A percentile compares a stretch with the other conserved stretches of the same genome.
phyloP scores from a whole-genome alignment of 2,329 filamentous ascomycete species.

The Fusarium sp. region DNA sequence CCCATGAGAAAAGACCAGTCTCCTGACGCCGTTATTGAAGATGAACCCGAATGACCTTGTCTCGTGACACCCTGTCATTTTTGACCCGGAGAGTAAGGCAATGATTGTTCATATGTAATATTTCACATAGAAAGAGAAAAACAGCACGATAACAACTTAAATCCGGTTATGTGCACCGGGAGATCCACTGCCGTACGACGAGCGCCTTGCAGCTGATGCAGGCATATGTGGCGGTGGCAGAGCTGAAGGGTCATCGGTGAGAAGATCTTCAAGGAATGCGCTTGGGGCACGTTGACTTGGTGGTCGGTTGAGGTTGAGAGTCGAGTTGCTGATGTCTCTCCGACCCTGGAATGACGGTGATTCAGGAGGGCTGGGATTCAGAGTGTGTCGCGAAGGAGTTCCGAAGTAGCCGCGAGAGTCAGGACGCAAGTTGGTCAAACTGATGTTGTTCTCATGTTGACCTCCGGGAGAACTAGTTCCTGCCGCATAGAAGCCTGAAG shows the following conservation, averaged over 20 bases:
- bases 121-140: slow-evolving; percentile 23
- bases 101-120: slow-evolving; percentile 29
- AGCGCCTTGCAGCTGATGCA: slow-evolving; percentile 41
- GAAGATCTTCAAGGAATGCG: slow-evolving; percentile 89
- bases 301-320: slow-evolving; percentile 72
- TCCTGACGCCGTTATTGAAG: slow-evolving; percentile 46
- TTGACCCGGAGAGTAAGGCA: slow-evolving; percentile 19
- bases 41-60: slow-evolving; percentile 28
- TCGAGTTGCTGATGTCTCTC: slow-evolving; percentile 72
- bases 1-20: slow-evolving; percentile 35
- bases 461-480: slow-evolving; percentile 66
- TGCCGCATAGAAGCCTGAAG: slow-evolving; percentile 90
- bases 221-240: slow-evolving; percentile 62
- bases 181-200: slow-evolving; percentile 42
- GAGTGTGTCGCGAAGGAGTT: slow-evolving; percentile 57
- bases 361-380: slow-evolving; percentile 70
- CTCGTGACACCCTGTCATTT: slow-evolving; percentile 30
- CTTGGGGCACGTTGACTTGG: slow-evolving; percentile 83
- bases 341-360: slow-evolving; percentile 69
- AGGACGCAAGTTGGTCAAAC: slow-evolving; percentile 71
- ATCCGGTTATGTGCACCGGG: slow-evolving; percentile 47
- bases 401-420: slow-evolving; percentile 66
- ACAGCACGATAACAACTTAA: slow-evolving; percentile 26
- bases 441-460: slow-evolving; percentile 67
- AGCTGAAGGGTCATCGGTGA: slow-evolving; percentile 76